Evolutionary conservation across 2,329 filamentous ascomycete genomes (phyloP), one percentile per base, ranked within the genome.

Genomic region (Alternaria metachromatica): DNA sequence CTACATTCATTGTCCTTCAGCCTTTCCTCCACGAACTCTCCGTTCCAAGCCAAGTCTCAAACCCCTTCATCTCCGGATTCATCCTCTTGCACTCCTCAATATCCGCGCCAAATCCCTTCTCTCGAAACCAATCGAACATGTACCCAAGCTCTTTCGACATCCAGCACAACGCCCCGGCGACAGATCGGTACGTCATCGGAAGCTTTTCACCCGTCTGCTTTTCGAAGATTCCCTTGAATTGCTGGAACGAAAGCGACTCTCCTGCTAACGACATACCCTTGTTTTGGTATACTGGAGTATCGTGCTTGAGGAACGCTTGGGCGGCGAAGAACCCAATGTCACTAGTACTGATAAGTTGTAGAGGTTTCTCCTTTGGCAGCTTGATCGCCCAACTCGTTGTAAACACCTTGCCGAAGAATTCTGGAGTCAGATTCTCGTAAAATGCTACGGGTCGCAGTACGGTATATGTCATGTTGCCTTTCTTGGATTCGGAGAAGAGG

Each of bases 401-500:
- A 61, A 86, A 85, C 1, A 81, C 75, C 53, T 82, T 83, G 10
- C 84, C 84, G 4, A 82, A 57, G 67, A 86, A 84, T 23, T 79
- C 77, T 0, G 81, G 76, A 2, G 72, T 75, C 4, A 86, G 65
- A 75, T 89, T 88, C 18, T 90, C 88, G 75, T 87, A 85, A 76
- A 90, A 90, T 1, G 84, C 86, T 0, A 85, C 84, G 0, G 88
- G 88, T 3, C 88, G 85, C 0, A 90, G 79, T 25, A 90, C 83
- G 0, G 86, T 88, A 83, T 85, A 90, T 5, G 74, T 77, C 86
- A 88, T 87, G 6, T 75, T 75, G 9, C 73, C 76, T 15, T 83
- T 78, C 41, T 83, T 49, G 6, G 60, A 30, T 11, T 58, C 62
- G n/a, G 49, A 44, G 20, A 85, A 78, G 10, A 91, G 84, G 63